These are phyloP conservation scores for Alternaria atra DNA, from an alignment of 2,329 filamentous ascomycete genomes.

Conservation along the genomic window DNA sequence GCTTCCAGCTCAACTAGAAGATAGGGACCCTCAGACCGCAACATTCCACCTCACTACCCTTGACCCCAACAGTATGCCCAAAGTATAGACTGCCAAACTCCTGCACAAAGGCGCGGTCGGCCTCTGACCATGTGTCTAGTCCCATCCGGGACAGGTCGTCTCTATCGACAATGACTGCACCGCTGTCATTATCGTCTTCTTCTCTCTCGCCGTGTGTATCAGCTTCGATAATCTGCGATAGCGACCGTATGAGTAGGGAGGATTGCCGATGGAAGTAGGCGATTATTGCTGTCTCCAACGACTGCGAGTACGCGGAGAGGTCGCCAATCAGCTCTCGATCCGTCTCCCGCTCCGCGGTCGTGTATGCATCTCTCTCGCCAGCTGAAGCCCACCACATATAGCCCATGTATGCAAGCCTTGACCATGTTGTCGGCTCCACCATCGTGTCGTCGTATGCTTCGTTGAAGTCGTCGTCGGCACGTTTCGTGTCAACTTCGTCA, in stretches of 20 bases:
- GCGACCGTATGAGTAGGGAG: slow-evolving; percentile 67
- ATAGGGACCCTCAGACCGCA: slow-evolving; percentile 71
- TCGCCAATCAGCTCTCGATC: slow-evolving; percentile 57
- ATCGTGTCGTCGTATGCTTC: slow-evolving; percentile 51
- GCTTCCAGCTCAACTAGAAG: slow-evolving; percentile 25
- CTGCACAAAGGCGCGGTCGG: slow-evolving; percentile 73
- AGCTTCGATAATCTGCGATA: slow-evolving; percentile 69
- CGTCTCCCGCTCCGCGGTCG: slow-evolving; percentile 63
- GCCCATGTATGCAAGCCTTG: slow-evolving; percentile 78
- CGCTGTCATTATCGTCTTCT: slow-evolving; percentile 31
- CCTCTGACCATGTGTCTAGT: slow-evolving; percentile 77
- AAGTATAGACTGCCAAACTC: slow-evolving; percentile 73
- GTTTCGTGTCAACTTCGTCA: slow-evolving; percentile 36
- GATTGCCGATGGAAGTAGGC: slow-evolving; percentile 84
- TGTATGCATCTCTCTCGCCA: slow-evolving; percentile 71
- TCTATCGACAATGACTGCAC: slow-evolving; percentile 65
- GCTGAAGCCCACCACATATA: slow-evolving; percentile 94
- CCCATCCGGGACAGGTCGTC: slow-evolving; percentile 76
- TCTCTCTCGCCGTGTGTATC: slow-evolving; percentile 54
- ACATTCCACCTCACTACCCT: slow-evolving; percentile 76
- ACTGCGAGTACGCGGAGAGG: slow-evolving; percentile 54
- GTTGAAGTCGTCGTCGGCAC: slow-evolving; percentile 47
- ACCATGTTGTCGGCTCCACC: slow-evolving; percentile 69
- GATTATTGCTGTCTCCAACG: slow-evolving; percentile 73
- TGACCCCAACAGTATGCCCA: slow-evolving; percentile 67